These are phyloP conservation scores for Penicillium sp. DNA, from an alignment of 2,329 filamentous ascomycete species.

Conservation along the genomic window DNA sequence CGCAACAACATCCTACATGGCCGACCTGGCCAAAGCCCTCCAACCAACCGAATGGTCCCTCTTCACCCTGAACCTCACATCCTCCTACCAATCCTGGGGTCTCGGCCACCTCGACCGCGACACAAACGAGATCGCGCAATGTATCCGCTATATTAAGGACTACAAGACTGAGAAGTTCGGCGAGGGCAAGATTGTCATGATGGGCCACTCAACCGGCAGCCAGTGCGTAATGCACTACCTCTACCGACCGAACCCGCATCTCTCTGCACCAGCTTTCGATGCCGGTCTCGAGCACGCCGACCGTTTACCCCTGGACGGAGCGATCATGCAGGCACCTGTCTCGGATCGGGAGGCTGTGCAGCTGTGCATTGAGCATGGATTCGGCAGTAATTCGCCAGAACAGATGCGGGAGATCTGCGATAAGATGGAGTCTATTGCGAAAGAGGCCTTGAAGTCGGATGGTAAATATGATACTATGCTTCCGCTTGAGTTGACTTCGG, in stretches of 20 bases:
- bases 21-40: conserved; percentile 50
- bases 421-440: conserved; percentile 34
- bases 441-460: conserved; percentile 20
- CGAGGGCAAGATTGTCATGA: conserved; percentile 57
- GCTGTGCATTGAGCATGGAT: conserved; percentile 29
- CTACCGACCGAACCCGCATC: conserved; percentile 43
- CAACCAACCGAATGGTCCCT: conserved; percentile 54
- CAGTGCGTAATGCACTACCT: conserved; percentile 69
- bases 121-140: conserved; percentile 53
- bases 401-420: conserved; percentile 30
- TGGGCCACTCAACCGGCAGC: conserved; percentile 69
- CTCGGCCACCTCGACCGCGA: conserved; percentile 54
- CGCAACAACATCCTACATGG: conserved; percentile 55
- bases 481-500: conserved; percentile 34
- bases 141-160: conserved; percentile 52
- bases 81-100: conserved; percentile 57
- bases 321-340: conserved; percentile 77
- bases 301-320: conserved; percentile 64
- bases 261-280: conserved; percentile 30
- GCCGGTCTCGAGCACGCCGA: conserved; percentile 32
- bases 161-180: conserved; percentile 32
- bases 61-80: conserved; percentile 52
- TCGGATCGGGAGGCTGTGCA: conserved; percentile 70
- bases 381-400: conserved; percentile 23
- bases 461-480: conserved; percentile 31